These are phyloP conservation scores for Botrytis galanthina DNA, from an alignment of 2,329 filamentous ascomycete genomes.

Conservation along the genomic window DNA sequence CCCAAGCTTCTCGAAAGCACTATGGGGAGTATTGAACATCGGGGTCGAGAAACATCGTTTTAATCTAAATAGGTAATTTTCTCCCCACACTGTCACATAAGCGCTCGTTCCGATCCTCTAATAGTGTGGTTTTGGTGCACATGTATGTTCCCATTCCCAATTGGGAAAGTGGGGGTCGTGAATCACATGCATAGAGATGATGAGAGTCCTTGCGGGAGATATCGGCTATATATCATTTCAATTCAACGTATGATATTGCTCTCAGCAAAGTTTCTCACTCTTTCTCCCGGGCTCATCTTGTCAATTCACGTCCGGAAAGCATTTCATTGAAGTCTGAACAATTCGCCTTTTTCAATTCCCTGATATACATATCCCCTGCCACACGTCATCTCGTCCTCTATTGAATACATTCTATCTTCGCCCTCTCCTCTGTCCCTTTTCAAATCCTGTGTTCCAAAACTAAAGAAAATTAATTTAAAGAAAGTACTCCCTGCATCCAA, in stretches of 20 bases:
- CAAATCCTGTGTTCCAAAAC: not conserved
- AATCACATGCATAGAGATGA: not conserved
- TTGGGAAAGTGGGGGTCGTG: not conserved
- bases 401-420: not conserved
- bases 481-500: not conserved
- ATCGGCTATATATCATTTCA: not conserved
- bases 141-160: not conserved
- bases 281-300: not conserved
- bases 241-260: not conserved
- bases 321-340: not conserved
- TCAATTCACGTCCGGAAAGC: not conserved
- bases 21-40: not conserved
- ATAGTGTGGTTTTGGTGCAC: not conserved
- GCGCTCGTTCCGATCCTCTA: not conserved
- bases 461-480: not conserved
- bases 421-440: too few species aligned
- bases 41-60: too few species aligned
- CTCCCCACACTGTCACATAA: not conserved
- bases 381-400: too few species aligned
- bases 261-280: fast-evolving
- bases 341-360: not conserved
- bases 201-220: too few species aligned
- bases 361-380: not conserved
- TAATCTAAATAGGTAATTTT: too few species aligned
- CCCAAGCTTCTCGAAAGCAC: not conserved